Base-by-base conservation (phyloP, 2,329 filamentous ascomycete genomes). In the Epichloe aotearoae region DNA sequence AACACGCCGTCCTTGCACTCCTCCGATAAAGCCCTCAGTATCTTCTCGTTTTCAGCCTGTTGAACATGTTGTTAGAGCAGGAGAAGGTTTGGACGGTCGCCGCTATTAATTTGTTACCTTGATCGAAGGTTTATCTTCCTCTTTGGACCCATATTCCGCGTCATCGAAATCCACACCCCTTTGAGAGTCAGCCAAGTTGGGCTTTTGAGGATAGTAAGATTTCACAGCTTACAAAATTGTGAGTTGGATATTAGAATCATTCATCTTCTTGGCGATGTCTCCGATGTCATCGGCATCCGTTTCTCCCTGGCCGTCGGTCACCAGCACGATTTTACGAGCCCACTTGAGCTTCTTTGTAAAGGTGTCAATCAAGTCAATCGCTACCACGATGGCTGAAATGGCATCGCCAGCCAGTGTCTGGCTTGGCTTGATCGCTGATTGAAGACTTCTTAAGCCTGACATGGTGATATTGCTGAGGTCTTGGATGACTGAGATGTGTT, bases 121-220 rank as follows among this genome's bases (percentile, higher is more conserved):
- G 48, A 66, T 64, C 0, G 64, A 57, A 17, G 83, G 70, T 64
- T 98, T 98, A 56, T 86, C 79, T 64, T 96, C 89, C 68, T 97
- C 91, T 65, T 95, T 95, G 63, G 88, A 86, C 41, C 90, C 90
- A 62, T 84, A 95, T 2, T 95, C 89, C 1, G 80, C 64, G 64
- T 96, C 89, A 62, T 98, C 89, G 66, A 98, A 97, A 64, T 98
- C 93, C 17, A 95, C 80, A 14, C 93, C 93, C 93, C 85, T 90
- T 41, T 34, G 3, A 20, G 40, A 30, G 30, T 51, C 44, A 51
- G 52, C 41, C 14, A 36, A 8, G 7, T 7, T 8, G 30, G 14
- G 33, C 34, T 2, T 12, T 8, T n/a, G 4, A 11, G 11, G 15
- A 38, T n/a, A 5, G 11, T 8, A 12, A 8, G 34, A 14, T 30